These are phyloP conservation scores for Microthlaspi erraticum DNA, from an alignment of 345 rosid species.

Conservation along the genomic window DNA sequence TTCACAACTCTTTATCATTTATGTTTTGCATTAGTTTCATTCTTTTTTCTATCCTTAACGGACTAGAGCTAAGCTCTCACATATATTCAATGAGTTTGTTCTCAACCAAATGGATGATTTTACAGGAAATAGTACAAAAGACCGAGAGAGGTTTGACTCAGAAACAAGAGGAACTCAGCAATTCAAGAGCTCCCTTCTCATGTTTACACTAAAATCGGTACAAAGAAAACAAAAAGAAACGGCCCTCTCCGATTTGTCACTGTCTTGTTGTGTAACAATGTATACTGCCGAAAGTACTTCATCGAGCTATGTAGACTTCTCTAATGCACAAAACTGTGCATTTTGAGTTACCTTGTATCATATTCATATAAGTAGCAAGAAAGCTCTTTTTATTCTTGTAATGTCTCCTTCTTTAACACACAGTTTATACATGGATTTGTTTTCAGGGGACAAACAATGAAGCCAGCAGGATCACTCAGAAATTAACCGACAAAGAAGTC, in stretches of 20 bases:
- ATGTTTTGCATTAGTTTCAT: too few species aligned
- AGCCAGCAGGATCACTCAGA: conserved; percentile 8
- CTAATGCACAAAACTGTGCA: conserved; percentile 33
- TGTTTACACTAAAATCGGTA: conserved; percentile 23
- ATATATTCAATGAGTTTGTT: conserved; percentile 8
- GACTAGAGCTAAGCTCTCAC: conserved; percentile 21
- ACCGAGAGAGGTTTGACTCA: conserved; percentile 6
- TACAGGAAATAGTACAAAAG: conserved; percentile 40
- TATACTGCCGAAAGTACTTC: conserved; percentile 32
- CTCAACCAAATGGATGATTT: conserved; percentile 29
- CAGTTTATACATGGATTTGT: conserved; percentile 10
- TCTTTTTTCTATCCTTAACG: neutral
- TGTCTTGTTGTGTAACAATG: conserved; percentile 32
- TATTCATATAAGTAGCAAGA: conserved; percentile 21
- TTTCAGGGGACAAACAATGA: conserved; percentile 9
- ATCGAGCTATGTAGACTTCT: conserved; percentile 33
- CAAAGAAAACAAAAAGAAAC: conserved; percentile 31
- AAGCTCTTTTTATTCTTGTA: conserved; percentile 20
- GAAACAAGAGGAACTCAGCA: conserved; percentile 25
- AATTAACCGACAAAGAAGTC: conserved; percentile 12
- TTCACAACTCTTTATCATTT: conserved; percentile 18
- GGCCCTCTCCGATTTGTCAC: conserved; percentile 13
- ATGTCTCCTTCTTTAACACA: neutral
- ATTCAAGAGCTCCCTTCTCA: conserved; percentile 34
- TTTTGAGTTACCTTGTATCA: conserved; percentile 39